Evolutionary conservation across 345 rosid species (phyloP), one percentile per base, ranked within the genome.

Genomic region (Tarenaya hassleriana): DNA sequence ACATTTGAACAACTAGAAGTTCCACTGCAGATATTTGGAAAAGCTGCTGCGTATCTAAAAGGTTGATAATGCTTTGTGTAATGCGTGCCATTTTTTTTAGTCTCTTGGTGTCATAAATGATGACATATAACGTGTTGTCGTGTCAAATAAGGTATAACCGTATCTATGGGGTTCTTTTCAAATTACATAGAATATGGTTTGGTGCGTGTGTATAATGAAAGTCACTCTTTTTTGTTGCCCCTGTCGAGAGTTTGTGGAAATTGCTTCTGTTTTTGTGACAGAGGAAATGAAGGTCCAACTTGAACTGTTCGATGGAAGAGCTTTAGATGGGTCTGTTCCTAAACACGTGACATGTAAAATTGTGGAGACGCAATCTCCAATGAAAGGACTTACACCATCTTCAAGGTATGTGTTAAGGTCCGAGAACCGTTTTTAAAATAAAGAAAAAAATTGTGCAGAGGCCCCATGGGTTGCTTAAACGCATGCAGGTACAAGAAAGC

Each of bases 1-100:
- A 84, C 86, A 38, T 88, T 75, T 72, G 96, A 92, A 67, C 96
- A 92, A 72, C 43, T 82, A 55, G 94, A 88, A 65, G 90, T 88
- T 67, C 82, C 91, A 54, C 34, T 67, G 68, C 81, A 73, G 13
- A 55, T 83, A 69, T 88, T 88, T 66, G 94, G 95, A 64, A 80
- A 84, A 68, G 73, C 81, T 62, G 81, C 77, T 42, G 80, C 76
- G 35, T 88, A 77, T 67, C 68, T 84, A 46, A 75, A 79, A 82
- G 98, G 96, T 90, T 66, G 43, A 62, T 62, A 8, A 41, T 52
- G 35, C 16, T 33, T 9, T 49, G 46, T 50, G 44, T 8, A 19
- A 32, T 12, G 14, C 18, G 0, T 55, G 29, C 37, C n/a, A n/a
- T n/a, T n/a, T n/a, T 50, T 42, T 43, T 21, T 10, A 42, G 14